Conservation (phyloP, 2,329 filamentous ascomycete genomes). For the Chrysoporthe deuterocubensis region DNA sequence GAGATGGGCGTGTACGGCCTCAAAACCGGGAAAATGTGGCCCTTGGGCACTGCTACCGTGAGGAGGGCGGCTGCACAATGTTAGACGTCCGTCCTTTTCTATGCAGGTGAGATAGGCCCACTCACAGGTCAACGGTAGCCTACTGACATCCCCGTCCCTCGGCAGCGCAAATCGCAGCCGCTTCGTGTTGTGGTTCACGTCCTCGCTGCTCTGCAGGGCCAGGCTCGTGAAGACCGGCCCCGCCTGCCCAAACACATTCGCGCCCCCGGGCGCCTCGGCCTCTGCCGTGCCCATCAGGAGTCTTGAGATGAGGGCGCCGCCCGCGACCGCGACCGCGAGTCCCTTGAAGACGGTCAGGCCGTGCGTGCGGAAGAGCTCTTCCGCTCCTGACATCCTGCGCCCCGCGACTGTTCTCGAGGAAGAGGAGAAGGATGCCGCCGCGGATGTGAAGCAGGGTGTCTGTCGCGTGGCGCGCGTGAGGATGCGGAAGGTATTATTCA, state of each 20-base stretch:
- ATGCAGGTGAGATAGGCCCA: neutral
- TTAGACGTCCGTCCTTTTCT: neutral
- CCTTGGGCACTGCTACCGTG: slow-evolving; percentile 62
- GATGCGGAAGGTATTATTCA: slow-evolving; percentile 22
- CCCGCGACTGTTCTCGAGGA: neutral
- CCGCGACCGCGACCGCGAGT: slow-evolving; percentile 20
- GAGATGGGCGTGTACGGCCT: slow-evolving; percentile 70
- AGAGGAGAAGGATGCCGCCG: neutral
- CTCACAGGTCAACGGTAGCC: slow-evolving; percentile 55
- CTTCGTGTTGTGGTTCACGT: slow-evolving; percentile 64
- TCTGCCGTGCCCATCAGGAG: slow-evolving; percentile 20
- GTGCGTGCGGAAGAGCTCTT: slow-evolving; percentile 20
- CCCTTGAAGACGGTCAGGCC: slow-evolving; percentile 22
- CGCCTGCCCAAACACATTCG: slow-evolving; percentile 25
- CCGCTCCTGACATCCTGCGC: slow-evolving; percentile 19
- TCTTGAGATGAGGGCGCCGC: slow-evolving; percentile 23
- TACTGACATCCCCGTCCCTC: slow-evolving; percentile 49
- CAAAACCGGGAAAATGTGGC: slow-evolving; percentile 60
- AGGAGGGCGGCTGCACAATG: slow-evolving; percentile 54
- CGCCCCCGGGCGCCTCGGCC: slow-evolving; percentile 13
- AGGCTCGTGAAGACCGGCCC: slow-evolving; percentile 51
- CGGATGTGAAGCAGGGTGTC: slow-evolving; percentile 5
- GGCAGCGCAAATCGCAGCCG: slow-evolving; percentile 60
- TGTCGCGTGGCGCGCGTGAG: slow-evolving; percentile 18
- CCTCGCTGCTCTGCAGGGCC: slow-evolving; percentile 53